Evolutionary conservation across 2,329 filamentous ascomycete species (phyloP).

Genomic region (Aspergillus cejpii): DNA sequence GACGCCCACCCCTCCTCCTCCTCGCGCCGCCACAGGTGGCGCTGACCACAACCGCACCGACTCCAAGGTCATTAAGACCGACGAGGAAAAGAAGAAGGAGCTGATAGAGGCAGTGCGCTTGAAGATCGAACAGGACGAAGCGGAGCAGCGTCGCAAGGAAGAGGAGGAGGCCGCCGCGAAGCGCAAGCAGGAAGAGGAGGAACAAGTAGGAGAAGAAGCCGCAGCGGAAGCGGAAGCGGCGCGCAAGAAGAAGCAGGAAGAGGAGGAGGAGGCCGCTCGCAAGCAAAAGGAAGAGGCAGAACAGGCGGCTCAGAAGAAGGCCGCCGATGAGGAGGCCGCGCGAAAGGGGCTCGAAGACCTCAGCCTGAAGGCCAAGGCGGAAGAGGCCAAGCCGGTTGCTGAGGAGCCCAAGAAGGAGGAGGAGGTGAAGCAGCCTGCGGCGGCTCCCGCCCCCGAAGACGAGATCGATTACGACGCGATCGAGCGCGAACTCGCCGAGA

Average conservation of each 20-base stretch:
- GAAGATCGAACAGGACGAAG: constrained; percentile 54
- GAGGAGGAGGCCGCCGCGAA: constrained; percentile 40
- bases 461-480: constrained; percentile 44
- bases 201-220: too few relatives aligned
- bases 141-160: constrained; percentile 44
- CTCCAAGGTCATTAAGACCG: constrained; percentile 65
- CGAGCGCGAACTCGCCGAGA: constrained; percentile 43
- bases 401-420: constrained; percentile 29
- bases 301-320: constrained; percentile 26
- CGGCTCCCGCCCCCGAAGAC: constrained; percentile 32
- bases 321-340: constrained; percentile 19
- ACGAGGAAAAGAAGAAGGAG: constrained; percentile 74
- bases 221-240: constrained; percentile 30
- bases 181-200: constrained; percentile 21
- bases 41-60: constrained; percentile 65
- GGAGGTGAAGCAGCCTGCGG: constrained; percentile 30
- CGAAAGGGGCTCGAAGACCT: constrained; percentile 22
- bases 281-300: constrained; percentile 22
- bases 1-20: constrained; percentile 73
- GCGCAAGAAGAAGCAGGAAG: constrained; percentile 24
- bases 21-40: constrained; percentile 62
- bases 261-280: constrained; percentile 17
- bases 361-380: constrained; percentile 34
- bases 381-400: constrained; percentile 39
- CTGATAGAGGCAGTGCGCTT: constrained; percentile 53